Base-by-base conservation (phyloP, 805 yeast species). In the Metschnikowia picachoensis region DNA sequence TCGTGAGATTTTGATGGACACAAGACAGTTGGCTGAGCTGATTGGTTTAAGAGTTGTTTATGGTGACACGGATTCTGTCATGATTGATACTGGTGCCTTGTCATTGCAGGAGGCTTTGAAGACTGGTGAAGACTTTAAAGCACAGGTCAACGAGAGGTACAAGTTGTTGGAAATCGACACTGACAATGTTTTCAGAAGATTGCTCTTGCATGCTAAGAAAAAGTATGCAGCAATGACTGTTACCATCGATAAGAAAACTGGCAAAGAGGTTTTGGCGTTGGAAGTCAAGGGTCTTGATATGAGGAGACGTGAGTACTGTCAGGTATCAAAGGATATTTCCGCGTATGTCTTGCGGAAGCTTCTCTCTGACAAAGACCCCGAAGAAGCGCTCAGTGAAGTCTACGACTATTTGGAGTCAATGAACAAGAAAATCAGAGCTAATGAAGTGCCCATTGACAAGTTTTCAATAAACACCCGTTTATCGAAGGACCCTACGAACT, bases 21-120 rank as follows among this genome's bases (percentile, higher is more conserved):
- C 99, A 0, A 80, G 95, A 63, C 95, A 87, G 59, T 73, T 94
- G 50, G 99, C 98, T 0, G 98, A 92, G 64, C 77, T 83, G 46
- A 73, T 86, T 58, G 85, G 85, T 0, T 73, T 94, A 48, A 74
- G 88, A 45, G 98, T 95, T 40, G 88, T 94, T 12, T 94, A 94
- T 61, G 99, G 99, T 74, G 99, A 94, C 70, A 94, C 99, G 0
- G 99, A 94, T 73, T 94, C 99, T 31, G 97, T 94, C 43, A 94
- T 94, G 99, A 89, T 94, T 62, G 95, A 92, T 65, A 89, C 98
- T 3, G 90, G 90, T 28, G 82, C 81, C 37, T 79, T 76, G 46
- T 75, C 69, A 30, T 85, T 77, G 63, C 65, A 68, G 25, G 96
- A 87, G 37, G 96, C 98, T 0, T 65, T 87, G 37, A 76, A 76